Conservation (phyloP, 179 eudicot species). For the Silene vulgaris region DNA sequence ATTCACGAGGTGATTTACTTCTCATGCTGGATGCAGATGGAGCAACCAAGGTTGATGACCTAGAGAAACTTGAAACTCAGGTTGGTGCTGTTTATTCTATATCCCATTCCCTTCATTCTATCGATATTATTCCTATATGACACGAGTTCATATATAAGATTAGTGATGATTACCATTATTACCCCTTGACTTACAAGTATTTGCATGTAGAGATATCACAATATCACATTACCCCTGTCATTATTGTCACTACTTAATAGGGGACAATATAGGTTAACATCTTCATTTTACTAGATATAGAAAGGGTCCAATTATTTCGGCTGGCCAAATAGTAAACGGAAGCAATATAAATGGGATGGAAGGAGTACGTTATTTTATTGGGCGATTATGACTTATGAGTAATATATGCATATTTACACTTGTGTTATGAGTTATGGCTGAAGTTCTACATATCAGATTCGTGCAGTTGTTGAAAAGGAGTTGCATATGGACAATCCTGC, state of each 20-base stretch:
- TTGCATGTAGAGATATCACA: too few relatives aligned
- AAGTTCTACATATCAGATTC: constrained; percentile 50
- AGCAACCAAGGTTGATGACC: constrained; percentile 81
- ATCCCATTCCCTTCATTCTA: background rate
- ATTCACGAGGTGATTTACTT: constrained; percentile 89
- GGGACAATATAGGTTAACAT: background rate
- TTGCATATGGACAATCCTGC: constrained; percentile 27
- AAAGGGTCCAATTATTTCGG: too few relatives aligned
- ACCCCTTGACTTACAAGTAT: background rate
- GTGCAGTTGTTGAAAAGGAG: constrained; percentile 54
- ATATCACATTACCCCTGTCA: background rate
- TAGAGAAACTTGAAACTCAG: constrained; percentile 93
- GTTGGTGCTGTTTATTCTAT: constrained; percentile 32
- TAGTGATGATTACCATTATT: background rate
- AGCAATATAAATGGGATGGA: background rate
- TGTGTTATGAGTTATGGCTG: constrained; percentile 14
- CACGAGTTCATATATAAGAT: background rate
- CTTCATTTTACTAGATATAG: background rate
- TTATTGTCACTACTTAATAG: background rate
- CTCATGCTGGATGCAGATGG: constrained; percentile 99
- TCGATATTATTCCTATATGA: background rate
- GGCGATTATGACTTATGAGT: background rate
- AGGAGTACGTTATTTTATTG: background rate
- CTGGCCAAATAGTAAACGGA: too few relatives aligned
- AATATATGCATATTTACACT: constrained; percentile 1